A percentile compares a stretch with the other conserved stretches of the same genome.
Evolutionary conservation across 192 early-diverging fungal species (phyloP).

Genomic region (Endogone sp.): DNA sequence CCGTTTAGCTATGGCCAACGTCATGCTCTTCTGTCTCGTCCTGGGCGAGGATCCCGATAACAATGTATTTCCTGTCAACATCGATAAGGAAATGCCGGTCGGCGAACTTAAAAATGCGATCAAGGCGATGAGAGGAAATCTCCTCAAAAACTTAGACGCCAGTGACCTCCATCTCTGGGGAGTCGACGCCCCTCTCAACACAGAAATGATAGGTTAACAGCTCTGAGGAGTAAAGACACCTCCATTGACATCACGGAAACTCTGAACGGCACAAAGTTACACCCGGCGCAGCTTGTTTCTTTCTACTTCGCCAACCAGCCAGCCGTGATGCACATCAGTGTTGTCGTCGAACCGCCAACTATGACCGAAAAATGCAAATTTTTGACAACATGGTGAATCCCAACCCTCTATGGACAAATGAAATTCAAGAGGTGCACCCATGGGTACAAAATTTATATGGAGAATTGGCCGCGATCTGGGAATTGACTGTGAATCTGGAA

Average conservation of each 20-base stretch:
- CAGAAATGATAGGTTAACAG: not conserved
- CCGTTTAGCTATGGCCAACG: not conserved
- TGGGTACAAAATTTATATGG: too few relatives aligned
- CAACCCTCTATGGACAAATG: too few relatives aligned
- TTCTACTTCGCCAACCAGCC: too few relatives aligned
- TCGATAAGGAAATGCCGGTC: constrained; percentile 2
- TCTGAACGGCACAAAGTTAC: not conserved
- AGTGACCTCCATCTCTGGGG: not conserved
- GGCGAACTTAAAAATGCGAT: constrained; percentile 4
- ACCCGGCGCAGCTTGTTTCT: too few relatives aligned
- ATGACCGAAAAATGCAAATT: too few relatives aligned
- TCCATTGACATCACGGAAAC: not conserved
- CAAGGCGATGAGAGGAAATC: constrained; percentile 7
- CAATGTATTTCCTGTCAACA: constrained; percentile 10
- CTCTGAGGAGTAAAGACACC: not conserved
- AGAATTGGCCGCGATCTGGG: too few relatives aligned
- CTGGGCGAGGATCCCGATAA: not conserved
- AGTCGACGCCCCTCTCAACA: not conserved
- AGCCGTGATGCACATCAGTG: too few relatives aligned
- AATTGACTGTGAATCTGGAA: too few relatives aligned
- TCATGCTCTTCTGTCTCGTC: not conserved
- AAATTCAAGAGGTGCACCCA: too few relatives aligned
- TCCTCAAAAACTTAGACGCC: not conserved
- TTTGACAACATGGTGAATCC: too few relatives aligned
- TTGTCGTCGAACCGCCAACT: too few relatives aligned